Percentiles rank a stretch among this genome's conserved stretches.
Evolutionary conservation across 2,329 filamentous ascomycete genomes (phyloP).

Genomic region (Colletotrichum chlorophyti): DNA sequence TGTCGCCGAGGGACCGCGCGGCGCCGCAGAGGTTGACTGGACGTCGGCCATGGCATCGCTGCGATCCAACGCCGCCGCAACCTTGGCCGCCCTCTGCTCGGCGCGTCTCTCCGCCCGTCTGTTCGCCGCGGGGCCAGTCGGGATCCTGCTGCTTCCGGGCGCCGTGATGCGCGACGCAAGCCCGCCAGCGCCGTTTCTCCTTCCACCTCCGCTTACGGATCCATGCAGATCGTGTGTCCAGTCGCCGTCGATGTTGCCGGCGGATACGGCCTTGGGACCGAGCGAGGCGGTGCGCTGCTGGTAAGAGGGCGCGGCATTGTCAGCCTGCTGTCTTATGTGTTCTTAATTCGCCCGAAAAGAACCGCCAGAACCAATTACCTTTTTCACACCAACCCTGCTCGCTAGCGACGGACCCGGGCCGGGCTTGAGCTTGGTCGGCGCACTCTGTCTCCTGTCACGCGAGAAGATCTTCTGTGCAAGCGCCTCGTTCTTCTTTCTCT

Average conservation of each 20-base stretch:
- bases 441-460: conserved; percentile 63
- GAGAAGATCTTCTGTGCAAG: conserved; percentile 78
- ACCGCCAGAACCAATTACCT: too few species aligned
- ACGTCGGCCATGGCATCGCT: conserved; percentile 39
- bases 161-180: conserved; percentile 55
- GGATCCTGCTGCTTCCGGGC: conserved; percentile 42
- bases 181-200: conserved; percentile 33
- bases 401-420: conserved; percentile 64
- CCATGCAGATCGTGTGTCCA: conserved; percentile 76
- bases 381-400: conserved; percentile 76
- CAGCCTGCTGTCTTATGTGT: too few species aligned
- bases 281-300: conserved; percentile 36
- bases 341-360: too few species aligned
- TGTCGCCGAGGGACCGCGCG: conserved; percentile 37
- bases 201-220: conserved; percentile 40
- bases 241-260: conserved; percentile 68
- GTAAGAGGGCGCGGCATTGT: conserved; percentile 20
- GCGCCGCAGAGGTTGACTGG: conserved; percentile 35
- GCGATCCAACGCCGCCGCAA: conserved; percentile 53
- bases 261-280: conserved; percentile 43
- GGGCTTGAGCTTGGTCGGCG: conserved; percentile 56
- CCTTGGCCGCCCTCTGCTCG: conserved; percentile 45
- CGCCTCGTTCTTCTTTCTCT: conserved; percentile 73
- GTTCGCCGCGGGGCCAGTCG: conserved; percentile 29
- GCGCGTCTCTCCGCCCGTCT: conserved; percentile 34